phyloP scores from a whole-genome alignment of 148 eudicot genomes.

The Gaultheria prostrata region DNA sequence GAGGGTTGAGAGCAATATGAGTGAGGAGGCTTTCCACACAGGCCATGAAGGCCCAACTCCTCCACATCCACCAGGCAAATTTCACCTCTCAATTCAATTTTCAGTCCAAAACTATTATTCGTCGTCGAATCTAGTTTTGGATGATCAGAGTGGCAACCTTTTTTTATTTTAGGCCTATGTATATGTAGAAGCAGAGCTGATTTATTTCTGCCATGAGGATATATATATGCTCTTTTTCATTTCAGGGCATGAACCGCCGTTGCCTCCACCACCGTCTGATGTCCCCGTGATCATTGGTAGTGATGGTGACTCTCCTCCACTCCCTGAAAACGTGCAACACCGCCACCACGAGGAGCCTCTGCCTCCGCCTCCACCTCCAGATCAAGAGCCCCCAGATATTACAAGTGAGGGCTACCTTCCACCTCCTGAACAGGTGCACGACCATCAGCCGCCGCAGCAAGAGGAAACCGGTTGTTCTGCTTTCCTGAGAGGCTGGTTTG shows the following conservation, averaged over 20 bases:
- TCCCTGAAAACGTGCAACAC: neutral
- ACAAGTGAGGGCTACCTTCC: neutral
- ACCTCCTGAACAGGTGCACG: neutral
- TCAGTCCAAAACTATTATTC: neutral
- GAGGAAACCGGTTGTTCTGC: constrained; percentile 17
- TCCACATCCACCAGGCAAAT: constrained; percentile 3
- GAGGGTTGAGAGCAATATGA: neutral
- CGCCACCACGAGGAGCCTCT: neutral
- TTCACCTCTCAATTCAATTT: neutral
- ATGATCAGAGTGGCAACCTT: neutral
- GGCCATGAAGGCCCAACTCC: neutral
- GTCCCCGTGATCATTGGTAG: neutral
- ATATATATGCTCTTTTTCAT: neutral
- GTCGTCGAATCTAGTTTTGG: neutral
- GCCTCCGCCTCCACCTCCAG: neutral
- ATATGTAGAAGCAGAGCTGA: neutral
- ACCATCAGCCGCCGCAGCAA: neutral
- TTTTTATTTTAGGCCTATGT: neutral
- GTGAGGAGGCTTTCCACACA: neutral
- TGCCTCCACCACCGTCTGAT: neutral
- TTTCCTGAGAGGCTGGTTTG: constrained; percentile 10
- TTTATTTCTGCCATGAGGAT: neutral
- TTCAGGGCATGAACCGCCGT: constrained; percentile 3
- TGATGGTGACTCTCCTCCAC: neutral
- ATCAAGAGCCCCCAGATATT: neutral